These are phyloP conservation scores for Trametes sanguinea DNA, from an alignment of 768 basidiomycete genomes.

Conservation along the genomic window DNA sequence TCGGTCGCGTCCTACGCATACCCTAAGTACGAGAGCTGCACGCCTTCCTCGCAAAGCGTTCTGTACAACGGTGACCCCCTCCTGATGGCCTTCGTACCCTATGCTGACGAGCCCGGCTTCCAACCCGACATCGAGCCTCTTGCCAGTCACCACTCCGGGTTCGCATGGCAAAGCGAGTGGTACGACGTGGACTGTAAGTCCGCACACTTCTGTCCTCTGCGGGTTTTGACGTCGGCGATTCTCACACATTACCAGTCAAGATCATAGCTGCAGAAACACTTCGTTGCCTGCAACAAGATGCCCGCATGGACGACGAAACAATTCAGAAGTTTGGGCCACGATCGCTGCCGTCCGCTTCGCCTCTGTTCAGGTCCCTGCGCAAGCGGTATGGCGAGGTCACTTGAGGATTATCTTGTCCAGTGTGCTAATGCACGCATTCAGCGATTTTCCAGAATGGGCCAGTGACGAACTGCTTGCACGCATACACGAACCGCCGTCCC, in stretches of 20 bases:
- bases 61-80: not conserved
- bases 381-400: not conserved
- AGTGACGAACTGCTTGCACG: not conserved
- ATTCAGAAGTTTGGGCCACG: slow-evolving; percentile 8
- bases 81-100: slow-evolving; percentile 42
- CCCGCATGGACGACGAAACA: not conserved
- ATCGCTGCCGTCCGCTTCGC: not conserved
- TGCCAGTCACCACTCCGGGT: slow-evolving; percentile 29
- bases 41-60: slow-evolving; percentile 42
- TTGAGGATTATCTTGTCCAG: too few relatives aligned
- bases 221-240: not conserved
- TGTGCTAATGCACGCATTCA: not conserved
- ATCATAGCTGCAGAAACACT: slow-evolving; percentile 40
- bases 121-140: slow-evolving; percentile 26
- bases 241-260: slow-evolving; percentile 39
- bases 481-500: not conserved
- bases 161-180: slow-evolving; percentile 38
- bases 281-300: too few relatives aligned
- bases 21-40: slow-evolving; percentile 48
- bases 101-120: slow-evolving; percentile 49
- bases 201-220: not conserved
- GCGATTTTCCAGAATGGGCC: not conserved
- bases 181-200: slow-evolving; percentile 53
- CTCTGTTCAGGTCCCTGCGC: not conserved
- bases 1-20: slow-evolving; percentile 24